Conservation (phyloP, 495 filamentous ascomycete genomes). For the Hypoxylon intermedium region DNA sequence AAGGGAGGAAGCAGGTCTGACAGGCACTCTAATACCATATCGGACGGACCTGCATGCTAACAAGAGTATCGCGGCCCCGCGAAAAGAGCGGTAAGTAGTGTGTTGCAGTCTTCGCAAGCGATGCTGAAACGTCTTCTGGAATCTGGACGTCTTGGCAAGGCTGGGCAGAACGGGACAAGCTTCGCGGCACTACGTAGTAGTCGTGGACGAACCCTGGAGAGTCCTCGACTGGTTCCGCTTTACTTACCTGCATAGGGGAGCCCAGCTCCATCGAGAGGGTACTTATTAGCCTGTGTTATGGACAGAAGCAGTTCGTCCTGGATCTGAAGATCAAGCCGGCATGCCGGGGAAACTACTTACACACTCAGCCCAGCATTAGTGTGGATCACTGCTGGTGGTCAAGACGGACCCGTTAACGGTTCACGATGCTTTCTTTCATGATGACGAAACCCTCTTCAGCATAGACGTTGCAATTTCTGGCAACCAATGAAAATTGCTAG, state of each 20-base stretch:
- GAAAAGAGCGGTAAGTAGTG: constrained; percentile 32
- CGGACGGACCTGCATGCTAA: constrained; percentile 17
- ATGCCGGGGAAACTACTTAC: constrained; percentile 17
- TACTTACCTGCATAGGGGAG: constrained; percentile 29
- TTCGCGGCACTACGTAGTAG: constrained; percentile 22
- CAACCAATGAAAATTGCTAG: constrained; percentile 12
- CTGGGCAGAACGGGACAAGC: constrained; percentile 32
- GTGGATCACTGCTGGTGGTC: constrained; percentile 20
- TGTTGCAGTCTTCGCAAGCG: constrained; percentile 26
- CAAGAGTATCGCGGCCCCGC: constrained; percentile 13
- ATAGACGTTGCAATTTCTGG: constrained; percentile 3
- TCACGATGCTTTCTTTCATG: constrained; percentile 16
- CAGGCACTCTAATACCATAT: constrained; percentile 23
- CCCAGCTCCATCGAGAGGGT: constrained; percentile 10
- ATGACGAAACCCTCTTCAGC: constrained; percentile 17
- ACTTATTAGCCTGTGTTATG: constrained; percentile 27
- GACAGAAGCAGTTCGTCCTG: constrained; percentile 28
- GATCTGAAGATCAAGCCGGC: constrained; percentile 33
- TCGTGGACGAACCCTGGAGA: constrained; percentile 24
- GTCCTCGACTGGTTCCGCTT: constrained; percentile 26
- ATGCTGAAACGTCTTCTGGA: constrained; percentile 37
- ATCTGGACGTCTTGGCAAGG: constrained; percentile 39
- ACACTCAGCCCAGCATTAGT: constrained; percentile 16
- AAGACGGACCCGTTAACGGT: constrained; percentile 11
- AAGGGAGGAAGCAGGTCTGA: constrained; percentile 15